Conservation (phyloP, 768 basidiomycete genomes). For the Calocybe indica region DNA sequence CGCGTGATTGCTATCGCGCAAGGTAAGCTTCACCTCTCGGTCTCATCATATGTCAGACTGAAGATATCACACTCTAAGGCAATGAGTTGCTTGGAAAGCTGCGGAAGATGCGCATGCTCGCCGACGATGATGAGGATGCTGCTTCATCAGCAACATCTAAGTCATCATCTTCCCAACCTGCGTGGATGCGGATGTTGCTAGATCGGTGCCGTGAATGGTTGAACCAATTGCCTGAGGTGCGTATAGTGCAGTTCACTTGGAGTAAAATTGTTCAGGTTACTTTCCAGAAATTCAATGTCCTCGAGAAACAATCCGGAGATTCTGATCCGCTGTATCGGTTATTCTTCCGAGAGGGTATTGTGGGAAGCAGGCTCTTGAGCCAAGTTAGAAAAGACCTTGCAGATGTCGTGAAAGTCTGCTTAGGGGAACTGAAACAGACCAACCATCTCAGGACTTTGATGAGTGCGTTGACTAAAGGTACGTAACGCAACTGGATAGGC, state of each 20-base stretch:
- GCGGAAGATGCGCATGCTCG: conserved; percentile 86
- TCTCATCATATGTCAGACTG: conserved; percentile 2
- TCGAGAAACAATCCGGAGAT: conserved; percentile 61
- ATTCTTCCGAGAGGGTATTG: conserved; percentile 81
- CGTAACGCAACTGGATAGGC: conserved; percentile 4
- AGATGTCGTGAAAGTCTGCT: conserved; percentile 79
- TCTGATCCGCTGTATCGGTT: conserved; percentile 85
- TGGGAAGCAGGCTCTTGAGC: conserved; percentile 73
- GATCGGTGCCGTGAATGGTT: conserved; percentile 87
- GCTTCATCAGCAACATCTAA: conserved; percentile 49
- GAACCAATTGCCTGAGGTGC: conserved; percentile 64
- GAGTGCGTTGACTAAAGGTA: conserved; percentile 87
- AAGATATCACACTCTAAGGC: conserved; percentile 36
- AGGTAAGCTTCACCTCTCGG: conserved; percentile 43
- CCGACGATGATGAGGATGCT: conserved; percentile 78
- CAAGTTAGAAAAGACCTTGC: conserved; percentile 77
- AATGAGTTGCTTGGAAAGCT: conserved; percentile 80
- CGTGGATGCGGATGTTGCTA: conserved; percentile 88
- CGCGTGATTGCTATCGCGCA: conserved; percentile 86
- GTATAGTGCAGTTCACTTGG: conserved; percentile 13
- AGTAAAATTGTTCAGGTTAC: neutral
- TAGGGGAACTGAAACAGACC: conserved; percentile 88
- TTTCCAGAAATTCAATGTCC: conserved; percentile 53
- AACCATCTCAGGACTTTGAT: conserved; percentile 92
- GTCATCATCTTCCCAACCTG: conserved; percentile 67